Percentiles rank a stretch among this genome's conserved stretches.
Conservation (phyloP, 495 filamentous ascomycete species). For the Tuber melanosporum region DNA sequence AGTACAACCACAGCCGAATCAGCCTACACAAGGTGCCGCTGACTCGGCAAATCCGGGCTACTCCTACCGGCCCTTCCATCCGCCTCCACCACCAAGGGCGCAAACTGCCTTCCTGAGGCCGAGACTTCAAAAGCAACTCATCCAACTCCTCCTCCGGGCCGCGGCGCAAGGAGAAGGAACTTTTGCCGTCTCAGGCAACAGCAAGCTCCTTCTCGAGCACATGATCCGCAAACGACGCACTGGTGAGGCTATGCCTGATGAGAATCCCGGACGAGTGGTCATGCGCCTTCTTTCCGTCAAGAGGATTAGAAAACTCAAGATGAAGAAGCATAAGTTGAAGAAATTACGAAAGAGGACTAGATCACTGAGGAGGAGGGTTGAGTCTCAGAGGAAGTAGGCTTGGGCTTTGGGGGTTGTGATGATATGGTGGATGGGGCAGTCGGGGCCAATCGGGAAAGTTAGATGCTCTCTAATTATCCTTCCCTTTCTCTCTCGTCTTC, state of each 20-base stretch:
- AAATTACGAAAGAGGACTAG: constrained; percentile 91
- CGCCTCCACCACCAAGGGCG: constrained; percentile 66
- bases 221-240: constrained; percentile 31
- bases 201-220: constrained; percentile 15
- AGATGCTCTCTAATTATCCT: constrained; percentile 23
- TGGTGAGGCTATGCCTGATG: constrained; percentile 3
- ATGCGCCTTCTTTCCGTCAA: constrained; percentile 73
- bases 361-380: constrained; percentile 79
- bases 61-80: constrained; percentile 58
- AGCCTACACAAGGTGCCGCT: constrained; percentile 28
- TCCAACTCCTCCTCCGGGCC: constrained; percentile 27
- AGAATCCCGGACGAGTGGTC: constrained; percentile 42
- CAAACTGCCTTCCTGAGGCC: constrained; percentile 45
- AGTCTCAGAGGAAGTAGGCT: constrained; percentile 45
- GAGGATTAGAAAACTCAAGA: constrained; percentile 82
- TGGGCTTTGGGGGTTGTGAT: constrained; percentile 7
- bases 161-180: constrained; percentile 46
- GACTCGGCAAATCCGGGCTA: constrained; percentile 44
- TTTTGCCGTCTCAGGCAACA: constrained; percentile 69
- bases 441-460: constrained; percentile 14
- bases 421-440: constrained; percentile 21
- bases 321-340: constrained; percentile 99
- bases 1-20: constrained; percentile 34
- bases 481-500: constrained; percentile 10
- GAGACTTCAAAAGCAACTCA: constrained; percentile 41